Percentiles rank a stretch among this genome's conserved stretches.
phyloP scores from a whole-genome alignment of 805 yeast species.

The Komagataella phaffii region DNA sequence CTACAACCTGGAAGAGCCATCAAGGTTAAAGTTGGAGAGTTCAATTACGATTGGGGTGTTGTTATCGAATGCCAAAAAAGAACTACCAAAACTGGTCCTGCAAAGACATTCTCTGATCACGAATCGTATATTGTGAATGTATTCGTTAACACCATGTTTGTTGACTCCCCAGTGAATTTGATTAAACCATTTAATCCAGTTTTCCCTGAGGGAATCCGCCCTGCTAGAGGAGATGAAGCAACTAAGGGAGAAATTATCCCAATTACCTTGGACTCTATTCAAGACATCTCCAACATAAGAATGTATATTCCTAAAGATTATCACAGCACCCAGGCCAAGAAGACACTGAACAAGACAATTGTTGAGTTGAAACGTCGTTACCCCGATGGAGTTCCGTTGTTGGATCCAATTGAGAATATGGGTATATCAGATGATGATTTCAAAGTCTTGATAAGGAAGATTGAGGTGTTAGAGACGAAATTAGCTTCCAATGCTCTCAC shows the following conservation, averaged over 20 bases:
- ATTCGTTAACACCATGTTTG: conserved; percentile 62
- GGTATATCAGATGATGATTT: conserved; percentile 79
- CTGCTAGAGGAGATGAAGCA: conserved; percentile 62
- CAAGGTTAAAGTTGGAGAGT: conserved; percentile 43
- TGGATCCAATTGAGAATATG: conserved; percentile 90
- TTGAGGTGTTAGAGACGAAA: conserved; percentile 72
- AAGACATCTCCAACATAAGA: conserved; percentile 66
- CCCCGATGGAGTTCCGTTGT: conserved; percentile 81
- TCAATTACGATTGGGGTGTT: conserved; percentile 94
- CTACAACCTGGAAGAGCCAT: conserved; percentile 83
- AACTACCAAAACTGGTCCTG: conserved; percentile 41
- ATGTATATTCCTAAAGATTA: conserved; percentile 61
- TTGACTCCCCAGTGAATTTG: conserved; percentile 73
- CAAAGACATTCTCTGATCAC: conserved; percentile 60
- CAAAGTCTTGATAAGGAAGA: conserved; percentile 53
- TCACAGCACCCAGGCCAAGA: conserved; percentile 31
- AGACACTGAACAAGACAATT: conserved; percentile 54
- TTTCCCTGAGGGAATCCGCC: conserved; percentile 83
- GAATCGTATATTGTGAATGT: conserved; percentile 84
- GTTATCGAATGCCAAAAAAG: conserved; percentile 70
- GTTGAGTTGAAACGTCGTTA: conserved; percentile 72
- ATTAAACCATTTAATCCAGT: conserved; percentile 65
- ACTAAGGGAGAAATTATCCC: conserved; percentile 71
- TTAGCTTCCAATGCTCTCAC: conserved; percentile 56
- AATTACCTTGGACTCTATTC: conserved; percentile 67